These are phyloP conservation scores for Thermothielavioides terrestris DNA, from an alignment of 495 filamentous ascomycete genomes.

Conservation along the genomic window DNA sequence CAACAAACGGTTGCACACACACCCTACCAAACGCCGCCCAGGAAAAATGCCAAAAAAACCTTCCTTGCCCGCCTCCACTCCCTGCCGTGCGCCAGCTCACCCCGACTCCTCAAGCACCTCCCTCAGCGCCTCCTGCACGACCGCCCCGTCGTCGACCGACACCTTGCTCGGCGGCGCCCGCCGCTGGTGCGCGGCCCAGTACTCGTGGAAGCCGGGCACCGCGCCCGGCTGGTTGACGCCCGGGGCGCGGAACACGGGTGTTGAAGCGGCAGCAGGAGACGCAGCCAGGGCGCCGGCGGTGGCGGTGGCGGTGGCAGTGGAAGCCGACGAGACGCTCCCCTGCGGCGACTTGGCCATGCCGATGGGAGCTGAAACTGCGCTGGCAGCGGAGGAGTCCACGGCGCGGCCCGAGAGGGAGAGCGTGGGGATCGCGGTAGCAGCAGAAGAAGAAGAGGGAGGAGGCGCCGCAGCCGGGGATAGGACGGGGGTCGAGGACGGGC, in stretches of 20 bases:
- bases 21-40: too few relatives aligned
- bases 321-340: slow-evolving; percentile 11
- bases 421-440: neutral
- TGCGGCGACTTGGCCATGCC: slow-evolving; percentile 7
- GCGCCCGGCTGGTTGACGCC: slow-evolving; percentile 48
- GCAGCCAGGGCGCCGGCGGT: neutral
- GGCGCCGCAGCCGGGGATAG: neutral
- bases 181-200: slow-evolving; percentile 31
- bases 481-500: slow-evolving; percentile 11
- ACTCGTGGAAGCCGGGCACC: slow-evolving; percentile 43
- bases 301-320: neutral
- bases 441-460: too few relatives aligned
- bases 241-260: slow-evolving; percentile 28
- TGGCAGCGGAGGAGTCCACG: neutral
- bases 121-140: slow-evolving; percentile 32
- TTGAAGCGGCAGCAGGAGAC: neutral
- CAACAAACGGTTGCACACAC: too few relatives aligned
- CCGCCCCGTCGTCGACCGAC: slow-evolving; percentile 30
- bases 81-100: too few relatives aligned
- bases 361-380: neutral
- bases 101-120: slow-evolving; percentile 34
- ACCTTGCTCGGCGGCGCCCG: slow-evolving; percentile 36
- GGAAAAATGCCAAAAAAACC: too few relatives aligned
- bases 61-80: too few relatives aligned
- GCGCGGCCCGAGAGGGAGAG: slow-evolving; percentile 11